phyloP scores from a whole-genome alignment of 1,284 basidiomycete species.

The Puccinia horiana region DNA sequence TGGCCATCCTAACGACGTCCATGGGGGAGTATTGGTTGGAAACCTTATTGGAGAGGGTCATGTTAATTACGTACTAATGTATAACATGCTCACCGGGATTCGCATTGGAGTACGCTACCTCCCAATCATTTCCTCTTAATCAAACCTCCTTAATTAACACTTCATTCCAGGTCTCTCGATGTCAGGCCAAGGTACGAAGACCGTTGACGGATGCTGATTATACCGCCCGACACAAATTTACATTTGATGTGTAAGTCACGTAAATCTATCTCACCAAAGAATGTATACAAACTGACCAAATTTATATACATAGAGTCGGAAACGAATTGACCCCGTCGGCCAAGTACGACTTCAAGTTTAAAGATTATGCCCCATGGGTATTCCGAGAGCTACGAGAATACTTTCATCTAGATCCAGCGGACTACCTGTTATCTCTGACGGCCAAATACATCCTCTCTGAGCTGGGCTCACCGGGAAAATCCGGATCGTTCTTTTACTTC shows the following conservation, averaged over 20 bases:
- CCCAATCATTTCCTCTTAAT: background rate
- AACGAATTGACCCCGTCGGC: conserved; percentile 96
- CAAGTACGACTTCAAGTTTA: conserved; percentile 97
- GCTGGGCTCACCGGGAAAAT: conserved; percentile 97
- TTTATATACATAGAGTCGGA: conserved; percentile 68
- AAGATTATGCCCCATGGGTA: conserved; percentile 97
- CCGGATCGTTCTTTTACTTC: conserved; percentile 98
- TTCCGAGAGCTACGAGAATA: conserved; percentile 91
- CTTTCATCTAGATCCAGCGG: conserved; percentile 93
- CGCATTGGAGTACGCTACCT: conserved; percentile 75
- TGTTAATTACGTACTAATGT: conserved; percentile 98
- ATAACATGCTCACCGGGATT: conserved; percentile 99
- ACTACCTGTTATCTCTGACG: conserved; percentile 93
- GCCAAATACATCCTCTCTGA: conserved; percentile 97
- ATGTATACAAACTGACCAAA: background rate
- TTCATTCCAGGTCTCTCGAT: conserved; percentile 76
- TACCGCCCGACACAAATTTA: conserved; percentile 85
- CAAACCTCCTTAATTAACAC: background rate
- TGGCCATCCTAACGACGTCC: conserved; percentile 30
- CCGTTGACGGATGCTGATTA: conserved; percentile 85
- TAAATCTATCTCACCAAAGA: background rate
- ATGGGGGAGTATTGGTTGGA: conserved; percentile 71
- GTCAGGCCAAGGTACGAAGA: conserved; percentile 89
- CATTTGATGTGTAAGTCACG: conserved; percentile 83
- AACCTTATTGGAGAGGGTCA: conserved; percentile 96